Conservation (phyloP, 352 stramenopile genomes). For the Globisporangium nagaii region DNA sequence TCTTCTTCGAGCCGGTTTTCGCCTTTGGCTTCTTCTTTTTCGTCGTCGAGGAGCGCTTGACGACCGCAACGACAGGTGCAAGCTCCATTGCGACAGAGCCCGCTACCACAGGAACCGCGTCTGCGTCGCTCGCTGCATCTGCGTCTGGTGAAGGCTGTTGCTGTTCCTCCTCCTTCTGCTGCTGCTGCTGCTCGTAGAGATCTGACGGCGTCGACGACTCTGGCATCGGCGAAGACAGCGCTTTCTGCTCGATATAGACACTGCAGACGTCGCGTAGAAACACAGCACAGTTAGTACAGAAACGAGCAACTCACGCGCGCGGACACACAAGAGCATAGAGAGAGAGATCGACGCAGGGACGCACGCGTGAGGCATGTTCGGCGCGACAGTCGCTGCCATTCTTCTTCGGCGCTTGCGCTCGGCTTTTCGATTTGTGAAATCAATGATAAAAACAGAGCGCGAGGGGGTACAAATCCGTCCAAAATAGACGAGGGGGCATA, state of each 20-base stretch:
- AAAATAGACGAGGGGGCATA: too few relatives aligned
- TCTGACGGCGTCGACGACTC: not conserved
- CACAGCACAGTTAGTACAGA: not conserved
- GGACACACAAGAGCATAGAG: not conserved
- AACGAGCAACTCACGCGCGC: not conserved
- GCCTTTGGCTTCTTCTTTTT: constrained; percentile 35
- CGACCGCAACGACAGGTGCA: constrained; percentile 8
- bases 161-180: not conserved
- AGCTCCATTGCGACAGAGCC: not conserved
- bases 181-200: not conserved
- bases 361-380: constrained; percentile 16
- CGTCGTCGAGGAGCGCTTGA: constrained; percentile 16
- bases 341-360: not conserved
- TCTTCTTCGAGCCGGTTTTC: constrained; percentile 16
- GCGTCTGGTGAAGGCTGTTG: not conserved
- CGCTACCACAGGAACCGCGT: not conserved
- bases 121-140: not conserved
- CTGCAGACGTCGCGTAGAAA: not conserved
- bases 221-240: not conserved
- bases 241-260: not conserved
- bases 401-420: not conserved
- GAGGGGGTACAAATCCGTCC: too few relatives aligned
- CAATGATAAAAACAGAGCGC: too few relatives aligned
- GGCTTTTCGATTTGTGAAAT: too few relatives aligned
- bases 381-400: constrained; percentile 26